Evolutionary conservation across 1,284 basidiomycete genomes (phyloP), one percentile per base, ranked within the genome.

Genomic region (Boletus semigastroideus): DNA sequence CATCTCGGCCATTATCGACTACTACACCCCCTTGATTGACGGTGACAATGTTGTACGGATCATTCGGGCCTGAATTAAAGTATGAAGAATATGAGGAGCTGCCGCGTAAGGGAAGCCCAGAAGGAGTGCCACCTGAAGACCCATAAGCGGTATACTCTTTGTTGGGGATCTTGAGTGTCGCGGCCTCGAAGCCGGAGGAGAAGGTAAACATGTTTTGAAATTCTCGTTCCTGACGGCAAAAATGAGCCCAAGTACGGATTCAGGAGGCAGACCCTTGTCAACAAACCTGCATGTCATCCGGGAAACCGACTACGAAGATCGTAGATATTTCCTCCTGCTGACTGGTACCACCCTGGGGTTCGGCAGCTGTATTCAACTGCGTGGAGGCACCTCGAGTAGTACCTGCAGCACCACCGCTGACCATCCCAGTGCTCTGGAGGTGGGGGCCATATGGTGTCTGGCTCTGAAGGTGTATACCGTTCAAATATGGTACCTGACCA

Each of bases 191-290:
- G 12, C 94, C 97, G 1, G 82, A 75, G 3, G 92, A 93, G 67
- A 99, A 99, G 4, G 94, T 92, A 71, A 99, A 99, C 90, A 99
- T 97, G 71, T 98, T 98, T 73, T 96, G 93, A 70, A 99, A 98
- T 74, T 99, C 96, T 20, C 96, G 92, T 74, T 98, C 93, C 91
- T 95, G 62, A 10, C 53, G 40, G 48, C 53, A 62, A 50, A 42
- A 56, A 58, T 66, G 16, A 58, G 50, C 52, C 30, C 56, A 33
- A 39, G 49, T 46, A 8, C 39, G 36, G 33, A 42, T 45, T 30
- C 13, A 20, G 5, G 42, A 36, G 9, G 5, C 6, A 0, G 17
- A 47, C 12, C 12, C 1, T 17, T 8, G 53, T 51, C 12, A 48
- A 81, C 90, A 60, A 64, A 92, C 94, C 79, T 90, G 87, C 91